Percentiles rank a stretch among this genome's conserved stretches.
These are phyloP conservation scores for Niebla homalea DNA, from an alignment of 495 filamentous ascomycete genomes.

Conservation along the genomic window DNA sequence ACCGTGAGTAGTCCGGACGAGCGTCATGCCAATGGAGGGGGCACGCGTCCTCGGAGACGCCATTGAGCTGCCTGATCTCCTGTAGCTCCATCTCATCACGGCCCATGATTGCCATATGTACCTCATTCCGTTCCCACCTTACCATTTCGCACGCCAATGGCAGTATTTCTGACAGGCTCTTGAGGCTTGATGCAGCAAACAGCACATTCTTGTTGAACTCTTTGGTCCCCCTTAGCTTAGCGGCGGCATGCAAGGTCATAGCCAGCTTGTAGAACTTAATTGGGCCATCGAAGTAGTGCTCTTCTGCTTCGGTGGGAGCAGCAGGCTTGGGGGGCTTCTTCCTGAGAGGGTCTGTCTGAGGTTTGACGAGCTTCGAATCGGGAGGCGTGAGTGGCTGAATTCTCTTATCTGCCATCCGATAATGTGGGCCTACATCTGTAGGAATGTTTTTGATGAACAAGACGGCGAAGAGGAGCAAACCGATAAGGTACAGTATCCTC, in stretches of 20 bases:
- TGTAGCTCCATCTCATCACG: slow-evolving; percentile 39
- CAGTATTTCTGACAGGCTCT: slow-evolving; percentile 36
- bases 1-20: slow-evolving; percentile 33
- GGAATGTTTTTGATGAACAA: slow-evolving; percentile 44
- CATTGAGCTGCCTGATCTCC: slow-evolving; percentile 37
- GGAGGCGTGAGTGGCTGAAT: slow-evolving; percentile 11
- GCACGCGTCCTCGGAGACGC: slow-evolving; percentile 30
- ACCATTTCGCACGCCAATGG: slow-evolving; percentile 45
- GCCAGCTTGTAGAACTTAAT: slow-evolving; percentile 43
- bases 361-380: slow-evolving; percentile 3
- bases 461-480: slow-evolving; percentile 32
- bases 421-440: slow-evolving; percentile 23
- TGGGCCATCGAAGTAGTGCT: slow-evolving; percentile 39
- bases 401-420: slow-evolving; percentile 17
- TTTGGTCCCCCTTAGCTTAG: slow-evolving; percentile 20
- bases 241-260: slow-evolving; percentile 31
- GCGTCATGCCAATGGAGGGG: slow-evolving; percentile 42
- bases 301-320: slow-evolving; percentile 14
- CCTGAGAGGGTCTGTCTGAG: slow-evolving; percentile 1
- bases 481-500: slow-evolving; percentile 28
- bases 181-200: slow-evolving; percentile 38
- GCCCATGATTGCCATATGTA: slow-evolving; percentile 43
- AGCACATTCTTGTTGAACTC: slow-evolving; percentile 30
- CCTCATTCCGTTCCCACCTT: slow-evolving; percentile 27
- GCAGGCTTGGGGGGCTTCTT: slow-evolving; percentile 12